phyloP scores from a whole-genome alignment of 83 land plant genomes.

The Picea engelmannii region DNA sequence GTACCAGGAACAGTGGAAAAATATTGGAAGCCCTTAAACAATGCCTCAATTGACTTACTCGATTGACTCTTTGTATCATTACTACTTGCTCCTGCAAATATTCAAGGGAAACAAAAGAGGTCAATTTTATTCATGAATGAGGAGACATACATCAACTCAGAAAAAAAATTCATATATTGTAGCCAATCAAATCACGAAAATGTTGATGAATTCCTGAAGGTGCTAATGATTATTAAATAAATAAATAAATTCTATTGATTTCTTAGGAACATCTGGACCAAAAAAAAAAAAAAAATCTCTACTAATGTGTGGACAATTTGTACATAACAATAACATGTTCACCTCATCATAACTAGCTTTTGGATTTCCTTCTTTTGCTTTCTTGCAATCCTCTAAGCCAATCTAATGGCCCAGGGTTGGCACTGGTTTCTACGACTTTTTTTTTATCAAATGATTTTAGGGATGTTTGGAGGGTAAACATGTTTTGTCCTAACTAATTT shows the following conservation, averaged over 20 bases:
- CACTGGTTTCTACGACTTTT: too few species aligned
- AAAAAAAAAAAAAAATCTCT: not conserved
- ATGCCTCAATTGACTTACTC: slow-evolving; percentile 6
- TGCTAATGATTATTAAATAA: not conserved
- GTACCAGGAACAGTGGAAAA: not conserved
- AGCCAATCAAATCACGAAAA: not conserved
- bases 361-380: too few species aligned
- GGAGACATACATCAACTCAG: not conserved
- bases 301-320: not conserved
- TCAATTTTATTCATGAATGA: not conserved
- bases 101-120: not conserved
- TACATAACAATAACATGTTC: not conserved
- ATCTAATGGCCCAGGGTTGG: too few species aligned
- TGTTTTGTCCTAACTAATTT: too few species aligned
- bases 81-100: slow-evolving; percentile 10
- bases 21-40: not conserved
- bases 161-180: not conserved
- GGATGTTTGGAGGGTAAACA: too few species aligned
- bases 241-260: too few species aligned
- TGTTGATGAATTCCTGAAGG: not conserved
- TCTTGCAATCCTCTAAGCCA: too few species aligned
- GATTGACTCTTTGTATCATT: slow-evolving; percentile 14
- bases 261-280: too few species aligned
- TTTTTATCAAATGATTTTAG: too few species aligned
- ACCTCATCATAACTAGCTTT: not conserved